These are phyloP conservation scores for Populus simonii DNA, from an alignment of 345 rosid genomes.

Conservation along the genomic window DNA sequence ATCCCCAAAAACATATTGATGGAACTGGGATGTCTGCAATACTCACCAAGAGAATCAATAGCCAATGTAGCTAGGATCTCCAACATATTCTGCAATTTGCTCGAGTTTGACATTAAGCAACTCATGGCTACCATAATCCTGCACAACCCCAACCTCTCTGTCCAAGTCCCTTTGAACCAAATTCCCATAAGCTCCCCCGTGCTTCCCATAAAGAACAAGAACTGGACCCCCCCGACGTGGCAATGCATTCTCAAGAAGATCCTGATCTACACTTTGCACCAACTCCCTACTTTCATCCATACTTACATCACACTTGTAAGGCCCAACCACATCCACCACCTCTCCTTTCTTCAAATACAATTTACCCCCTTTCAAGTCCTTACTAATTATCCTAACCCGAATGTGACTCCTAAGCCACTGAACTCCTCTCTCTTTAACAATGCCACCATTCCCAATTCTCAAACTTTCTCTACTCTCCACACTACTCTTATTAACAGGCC, in stretches of 20 bases:
- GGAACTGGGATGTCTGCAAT: not conserved
- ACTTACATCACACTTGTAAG: constrained; percentile 54
- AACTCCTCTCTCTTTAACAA: constrained; percentile 12
- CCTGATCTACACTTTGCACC: constrained; percentile 73
- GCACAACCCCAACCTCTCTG: constrained; percentile 57
- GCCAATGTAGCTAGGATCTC: constrained; percentile 48
- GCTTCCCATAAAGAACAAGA: constrained; percentile 60
- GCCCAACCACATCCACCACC: constrained; percentile 84
- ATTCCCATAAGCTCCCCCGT: constrained; percentile 69
- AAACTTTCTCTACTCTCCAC: constrained; percentile 16
- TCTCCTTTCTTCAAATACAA: constrained; percentile 74
- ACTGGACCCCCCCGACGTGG: constrained; percentile 70
- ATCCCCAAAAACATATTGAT: not conserved
- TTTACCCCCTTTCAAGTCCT: constrained; percentile 61
- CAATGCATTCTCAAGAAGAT: constrained; percentile 79
- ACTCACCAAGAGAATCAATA: constrained; percentile 3
- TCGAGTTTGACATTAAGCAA: constrained; percentile 66
- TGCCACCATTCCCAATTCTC: constrained; percentile 25
- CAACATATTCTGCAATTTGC: constrained; percentile 78
- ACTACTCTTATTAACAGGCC: not conserved
- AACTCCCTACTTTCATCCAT: constrained; percentile 75
- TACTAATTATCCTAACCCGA: constrained; percentile 69
- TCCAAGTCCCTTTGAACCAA: constrained; percentile 71
- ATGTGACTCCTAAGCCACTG: constrained; percentile 76
- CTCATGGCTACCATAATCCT: constrained; percentile 59